Base-by-base conservation (phyloP, 768 basidiomycete genomes). In the Phlebiopsis gigantea region DNA sequence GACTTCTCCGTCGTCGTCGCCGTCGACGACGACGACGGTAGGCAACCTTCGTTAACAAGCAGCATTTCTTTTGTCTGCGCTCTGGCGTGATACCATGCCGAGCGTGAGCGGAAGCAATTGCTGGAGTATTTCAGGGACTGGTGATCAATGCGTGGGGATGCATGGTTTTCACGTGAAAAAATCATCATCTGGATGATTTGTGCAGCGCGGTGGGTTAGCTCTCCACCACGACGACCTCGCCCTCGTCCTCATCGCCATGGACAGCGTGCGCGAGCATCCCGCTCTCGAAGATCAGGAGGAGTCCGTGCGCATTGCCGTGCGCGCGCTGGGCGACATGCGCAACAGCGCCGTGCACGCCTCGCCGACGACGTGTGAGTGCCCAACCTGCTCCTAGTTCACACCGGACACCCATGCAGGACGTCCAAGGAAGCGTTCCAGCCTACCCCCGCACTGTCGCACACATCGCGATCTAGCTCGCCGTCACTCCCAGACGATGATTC, bases 311-410 rank as follows among this genome's bases (percentile, higher is more conserved):
- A 92, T 91, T 66, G 91, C 90, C 21, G 83, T 89, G 12, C 72
- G 79, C 34, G 90, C 89, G 0, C 76, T 93, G 15, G 89, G 79
- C 25, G 86, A 88, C 64, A 91, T 92, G 90, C 77, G 86, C 54
- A 85, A 78, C 52, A 75, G 78, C 57, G 34, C 34, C 34, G 66
- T 57, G 25, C 62, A 60, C 51, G 50, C 63, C 24, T 62, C 66
- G 7, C 64, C 66, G 28, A 59, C 60, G 34, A 66, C 60, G 51
- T 69, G 68, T 69, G 39, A 61, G 62, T 61, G 29, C 51, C 26
- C 26, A 21, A 19, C 39, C 39, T 53, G 39, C 39, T 19, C 15
- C 17, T 21, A 29, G 15, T n/a, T 8, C 25, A 24, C 54, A 25
- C 28, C 17, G 15, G 28, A 25, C 6, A 49, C 44, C 14, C 25